Evolutionary conservation across 495 filamentous ascomycete genomes (phyloP), one percentile per base, ranked within the genome.

Genomic region (Penicillium lagena): DNA sequence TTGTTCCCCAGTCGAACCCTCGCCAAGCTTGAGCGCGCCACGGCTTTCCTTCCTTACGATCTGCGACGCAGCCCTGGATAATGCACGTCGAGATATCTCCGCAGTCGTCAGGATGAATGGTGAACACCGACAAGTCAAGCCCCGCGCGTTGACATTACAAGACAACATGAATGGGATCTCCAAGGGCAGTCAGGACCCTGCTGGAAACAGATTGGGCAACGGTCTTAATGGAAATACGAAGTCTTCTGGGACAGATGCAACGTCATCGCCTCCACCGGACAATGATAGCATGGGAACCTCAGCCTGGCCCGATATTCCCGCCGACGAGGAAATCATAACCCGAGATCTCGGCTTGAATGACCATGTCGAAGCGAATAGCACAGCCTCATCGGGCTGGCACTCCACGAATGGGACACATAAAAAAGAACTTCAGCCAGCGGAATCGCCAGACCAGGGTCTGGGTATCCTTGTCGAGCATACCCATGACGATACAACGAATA

Each of bases 381-480:
- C 3, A 39, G 13, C 12, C 28, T 13, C 27, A 22, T 44, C 37
- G 15, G 28, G 38, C 28, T 15, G 32, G 32, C 9, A 44, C 14
- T 12, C 27, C 42, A 44, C 37, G 40, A 32, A 31, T 11, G 39
- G 39, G 7, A 28, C 1, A 9, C 15, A 48, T 7, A 43, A 48
- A 17, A 43, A 48, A 17, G 12, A 12, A 2, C 9, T 28, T 5
- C 15, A 32, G 9, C 32, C 32, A 4, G 17, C 35, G 9, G 43
- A 12, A 35, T 49, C 49, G 7, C 28, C 37, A 7, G 48, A 52
- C 14, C 46, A 58, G 10, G 58, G 58, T 0, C 51, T 60, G 4
- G 58, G 58, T 0, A 60, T 60, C 1, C n/a, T 60, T 9, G 42
- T 60, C 0, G 51, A 58, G 12, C 43, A 52, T 9, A 46, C 49